Evolutionary conservation across 331 rosid genomes (phyloP).

Genomic region (Quercus tomentella): DNA sequence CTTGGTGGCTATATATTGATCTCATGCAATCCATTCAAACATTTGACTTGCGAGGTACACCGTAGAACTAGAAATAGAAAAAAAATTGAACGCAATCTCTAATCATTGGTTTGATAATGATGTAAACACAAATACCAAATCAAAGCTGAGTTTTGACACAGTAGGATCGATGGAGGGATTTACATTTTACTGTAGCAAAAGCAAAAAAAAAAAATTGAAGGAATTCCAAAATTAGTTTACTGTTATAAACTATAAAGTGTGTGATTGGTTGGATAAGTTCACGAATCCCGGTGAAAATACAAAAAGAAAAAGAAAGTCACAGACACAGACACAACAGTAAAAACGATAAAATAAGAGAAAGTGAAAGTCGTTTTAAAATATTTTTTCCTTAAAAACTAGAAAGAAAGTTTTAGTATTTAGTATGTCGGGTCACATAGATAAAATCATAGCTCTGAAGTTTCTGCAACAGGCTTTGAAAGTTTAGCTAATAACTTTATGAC

Average conservation of each 20-base stretch:
- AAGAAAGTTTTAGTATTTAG: no score
- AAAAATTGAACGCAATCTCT: no score
- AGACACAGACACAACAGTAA: not conserved
- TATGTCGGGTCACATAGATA: not conserved
- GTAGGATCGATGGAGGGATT: no score
- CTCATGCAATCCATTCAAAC: no score
- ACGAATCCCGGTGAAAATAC: not conserved
- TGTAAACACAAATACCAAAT: no score
- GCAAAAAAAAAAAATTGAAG: not conserved
- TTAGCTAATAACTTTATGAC: not conserved
- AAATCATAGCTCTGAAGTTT: not conserved
- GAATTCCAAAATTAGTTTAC: not conserved
- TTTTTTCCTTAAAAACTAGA: not conserved
- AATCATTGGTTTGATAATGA: no score
- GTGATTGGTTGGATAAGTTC: not conserved
- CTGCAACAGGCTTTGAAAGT: not conserved
- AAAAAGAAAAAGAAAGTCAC: not conserved
- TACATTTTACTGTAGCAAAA: no score
- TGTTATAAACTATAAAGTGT: not conserved
- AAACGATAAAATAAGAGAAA: not conserved
- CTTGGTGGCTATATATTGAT: no score
- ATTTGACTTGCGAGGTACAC: no score
- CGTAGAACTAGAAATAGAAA: no score
- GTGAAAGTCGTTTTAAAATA: not conserved
- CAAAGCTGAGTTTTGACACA: no score